Evolutionary conservation across 257 asterid species (phyloP).

Genomic region (Scutellaria minor): DNA sequence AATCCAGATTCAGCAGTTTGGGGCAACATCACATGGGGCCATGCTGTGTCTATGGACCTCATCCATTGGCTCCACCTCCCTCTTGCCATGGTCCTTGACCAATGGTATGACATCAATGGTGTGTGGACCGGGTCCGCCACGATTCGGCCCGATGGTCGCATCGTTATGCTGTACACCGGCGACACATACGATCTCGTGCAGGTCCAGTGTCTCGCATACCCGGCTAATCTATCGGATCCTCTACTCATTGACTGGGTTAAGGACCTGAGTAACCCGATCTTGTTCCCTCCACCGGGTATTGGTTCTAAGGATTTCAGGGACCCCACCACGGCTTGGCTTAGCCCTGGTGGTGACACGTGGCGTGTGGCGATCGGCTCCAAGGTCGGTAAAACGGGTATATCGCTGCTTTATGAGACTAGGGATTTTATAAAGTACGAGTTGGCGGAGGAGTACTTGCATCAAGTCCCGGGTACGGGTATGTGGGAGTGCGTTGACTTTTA

Average conservation of each 20-base stretch:
- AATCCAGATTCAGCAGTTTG: slow-evolving; percentile 76
- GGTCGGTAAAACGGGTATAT: slow-evolving; percentile 53
- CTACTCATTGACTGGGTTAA: slow-evolving; percentile 72
- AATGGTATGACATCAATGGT: slow-evolving; percentile 67
- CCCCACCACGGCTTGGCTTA: slow-evolving; percentile 79
- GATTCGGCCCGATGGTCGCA: slow-evolving; percentile 62
- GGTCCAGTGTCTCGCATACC: slow-evolving; percentile 78
- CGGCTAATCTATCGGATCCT: slow-evolving; percentile 72
- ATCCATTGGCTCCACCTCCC: slow-evolving; percentile 77
- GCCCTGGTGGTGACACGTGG: slow-evolving; percentile 60
- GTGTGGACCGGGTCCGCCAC: slow-evolving; percentile 94
- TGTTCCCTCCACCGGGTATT: slow-evolving; percentile 79
- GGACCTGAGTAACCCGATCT: slow-evolving; percentile 60
- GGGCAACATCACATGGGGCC: slow-evolving; percentile 87
- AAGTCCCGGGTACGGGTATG: slow-evolving; percentile 78
- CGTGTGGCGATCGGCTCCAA: slow-evolving; percentile 63
- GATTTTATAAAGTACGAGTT: slow-evolving; percentile 50
- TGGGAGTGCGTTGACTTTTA: slow-evolving; percentile 87
- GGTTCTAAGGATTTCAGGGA: slow-evolving; percentile 70
- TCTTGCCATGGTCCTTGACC: slow-evolving; percentile 63
- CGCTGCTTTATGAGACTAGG: slow-evolving; percentile 63
- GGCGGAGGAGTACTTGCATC: slow-evolving; percentile 54
- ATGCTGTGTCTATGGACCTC: slow-evolving; percentile 70
- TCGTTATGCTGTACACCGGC: slow-evolving; percentile 70
- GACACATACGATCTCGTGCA: slow-evolving; percentile 58